Base-by-base conservation (phyloP, 495 filamentous ascomycete genomes). In the Arthonia radiata region DNA sequence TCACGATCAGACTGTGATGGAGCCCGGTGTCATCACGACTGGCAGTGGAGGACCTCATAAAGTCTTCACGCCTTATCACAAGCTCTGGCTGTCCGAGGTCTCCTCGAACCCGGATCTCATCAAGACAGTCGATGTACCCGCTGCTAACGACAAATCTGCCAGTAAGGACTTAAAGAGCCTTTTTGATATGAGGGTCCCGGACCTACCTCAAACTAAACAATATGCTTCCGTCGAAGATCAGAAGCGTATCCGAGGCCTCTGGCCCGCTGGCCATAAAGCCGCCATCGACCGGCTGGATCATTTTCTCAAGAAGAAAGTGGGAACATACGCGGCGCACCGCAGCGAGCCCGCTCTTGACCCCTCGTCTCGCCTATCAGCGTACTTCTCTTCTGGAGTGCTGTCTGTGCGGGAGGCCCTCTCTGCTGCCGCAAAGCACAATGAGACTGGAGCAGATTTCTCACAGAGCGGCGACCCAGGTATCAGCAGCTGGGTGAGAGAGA, bases 41-140 rank as follows among this genome's bases (percentile, higher is more conserved):
- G 35, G 37, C 3, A 30, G 24, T 5, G 52, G 46, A 4, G 45
- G 37, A 7, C 52, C 52, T 0, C 46, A 45, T 36, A 53, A 54
- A 26, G 52, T 56, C 21, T 56, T 54, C 40, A 46, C 44, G 0
- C 52, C 48, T 5, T 52, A 53, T 27, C 47, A 52, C 31, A 42
- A 37, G 11, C 31, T 34, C 5, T 56, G 52, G 52, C 40, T 54
- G 5, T 36, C 9, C 14, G 17, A 38, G 5, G 38, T 52, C 23
- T 47, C 45, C 25, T 25, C 37, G 0, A 28, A 43, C 10, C 43
- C 48, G 1, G 30, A 33, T 0, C 40, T 53, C 3, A 31, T 53
- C 14, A 42, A 53, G 24, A 44, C 36, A 7, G 29, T 40, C 4
- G 36, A 41, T 9, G 24, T 25, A 5, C 52, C 52, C 0, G 28